Percentiles rank a stretch among this genome's conserved stretches.
Evolutionary conservation across 2,329 filamentous ascomycete genomes (phyloP).

Genomic region (Paecilomyces sp.): DNA sequence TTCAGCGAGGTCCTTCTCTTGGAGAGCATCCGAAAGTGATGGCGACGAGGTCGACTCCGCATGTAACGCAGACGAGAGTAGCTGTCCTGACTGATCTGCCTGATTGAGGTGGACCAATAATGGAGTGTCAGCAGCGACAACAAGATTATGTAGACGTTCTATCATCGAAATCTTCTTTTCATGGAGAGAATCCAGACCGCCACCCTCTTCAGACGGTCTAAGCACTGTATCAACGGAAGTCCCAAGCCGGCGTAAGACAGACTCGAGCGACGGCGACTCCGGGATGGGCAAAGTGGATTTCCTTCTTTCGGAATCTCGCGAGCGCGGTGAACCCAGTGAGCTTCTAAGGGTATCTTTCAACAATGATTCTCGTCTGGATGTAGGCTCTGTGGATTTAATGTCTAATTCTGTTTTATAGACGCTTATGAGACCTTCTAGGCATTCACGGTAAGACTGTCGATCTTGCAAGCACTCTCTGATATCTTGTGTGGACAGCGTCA

Average conservation of each 20-base stretch:
- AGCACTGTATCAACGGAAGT: conserved; percentile 21
- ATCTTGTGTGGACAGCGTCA: conserved; percentile 24
- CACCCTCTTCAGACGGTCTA: conserved; percentile 12
- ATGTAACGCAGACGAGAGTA: conserved; percentile 23
- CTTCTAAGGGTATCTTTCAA: conserved; percentile 19
- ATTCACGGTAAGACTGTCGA: conserved; percentile 27
- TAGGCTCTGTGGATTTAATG: conserved; percentile 12
- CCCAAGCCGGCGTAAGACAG: conserved; percentile 26
- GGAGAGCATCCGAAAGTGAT: conserved; percentile 19
- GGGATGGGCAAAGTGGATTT: conserved; percentile 6
- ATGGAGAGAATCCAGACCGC: conserved; percentile 14
- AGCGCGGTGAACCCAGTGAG: conserved; percentile 8
- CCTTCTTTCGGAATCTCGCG: conserved; percentile 1
- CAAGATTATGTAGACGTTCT: conserved; percentile 19
- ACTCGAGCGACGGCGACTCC: conserved; percentile 20
- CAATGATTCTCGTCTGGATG: conserved; percentile 19
- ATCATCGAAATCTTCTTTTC: conserved; percentile 23
- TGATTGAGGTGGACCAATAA: conserved; percentile 20
- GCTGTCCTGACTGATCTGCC: conserved; percentile 24
- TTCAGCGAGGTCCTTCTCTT: conserved; percentile 17
- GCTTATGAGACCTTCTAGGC: conserved; percentile 22
- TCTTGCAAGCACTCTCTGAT: conserved; percentile 20
- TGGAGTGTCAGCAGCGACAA: conserved; percentile 21
- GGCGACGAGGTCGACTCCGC: conserved; percentile 19
- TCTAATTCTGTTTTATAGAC: conserved; percentile 25